These are phyloP conservation scores for Dendrocalamus latiflorus DNA, from an alignment of 202 grass and related monocot species.

Conservation along the genomic window DNA sequence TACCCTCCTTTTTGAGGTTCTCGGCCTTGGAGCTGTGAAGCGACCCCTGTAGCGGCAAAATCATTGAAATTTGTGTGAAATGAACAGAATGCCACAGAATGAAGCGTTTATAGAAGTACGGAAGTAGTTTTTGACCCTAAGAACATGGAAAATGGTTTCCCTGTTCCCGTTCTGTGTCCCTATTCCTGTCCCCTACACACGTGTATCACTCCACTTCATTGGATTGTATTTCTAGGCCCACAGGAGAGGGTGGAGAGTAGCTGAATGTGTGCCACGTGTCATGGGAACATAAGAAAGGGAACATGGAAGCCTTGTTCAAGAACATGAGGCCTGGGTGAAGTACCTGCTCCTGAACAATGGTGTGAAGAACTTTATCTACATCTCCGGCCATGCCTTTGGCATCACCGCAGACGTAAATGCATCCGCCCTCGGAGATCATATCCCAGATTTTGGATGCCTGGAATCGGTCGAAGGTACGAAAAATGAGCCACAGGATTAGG, in stretches of 20 bases:
- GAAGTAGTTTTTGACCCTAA: not conserved
- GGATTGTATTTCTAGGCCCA: too few species aligned
- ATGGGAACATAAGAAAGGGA: too few species aligned
- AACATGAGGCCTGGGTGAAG: not conserved
- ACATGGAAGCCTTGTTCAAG: too few species aligned
- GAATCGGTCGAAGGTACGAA: slow-evolving; percentile 6
- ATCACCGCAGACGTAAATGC: slow-evolving; percentile 89
- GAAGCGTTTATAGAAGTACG: not conserved
- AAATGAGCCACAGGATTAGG: not conserved
- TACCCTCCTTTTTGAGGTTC: slow-evolving; percentile 60
- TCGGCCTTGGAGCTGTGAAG: slow-evolving; percentile 63
- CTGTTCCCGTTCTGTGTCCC: too few species aligned
- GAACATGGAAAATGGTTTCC: too few species aligned
- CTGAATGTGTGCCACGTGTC: too few species aligned
- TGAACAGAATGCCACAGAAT: not conserved
- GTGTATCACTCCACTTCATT: too few species aligned
- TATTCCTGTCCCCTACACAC: too few species aligned
- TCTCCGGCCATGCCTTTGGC: slow-evolving; percentile 98
- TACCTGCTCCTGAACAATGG: slow-evolving; percentile 92
- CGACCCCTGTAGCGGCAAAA: slow-evolving; percentile 37
- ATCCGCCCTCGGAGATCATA: slow-evolving; percentile 65
- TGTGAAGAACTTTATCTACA: slow-evolving; percentile 82
- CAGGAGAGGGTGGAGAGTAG: too few species aligned
- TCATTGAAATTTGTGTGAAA: not conserved
- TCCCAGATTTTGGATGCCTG: slow-evolving; percentile 85